phyloP scores from a whole-genome alignment of 202 grass and related monocot species.

The Digitaria exilis region DNA sequence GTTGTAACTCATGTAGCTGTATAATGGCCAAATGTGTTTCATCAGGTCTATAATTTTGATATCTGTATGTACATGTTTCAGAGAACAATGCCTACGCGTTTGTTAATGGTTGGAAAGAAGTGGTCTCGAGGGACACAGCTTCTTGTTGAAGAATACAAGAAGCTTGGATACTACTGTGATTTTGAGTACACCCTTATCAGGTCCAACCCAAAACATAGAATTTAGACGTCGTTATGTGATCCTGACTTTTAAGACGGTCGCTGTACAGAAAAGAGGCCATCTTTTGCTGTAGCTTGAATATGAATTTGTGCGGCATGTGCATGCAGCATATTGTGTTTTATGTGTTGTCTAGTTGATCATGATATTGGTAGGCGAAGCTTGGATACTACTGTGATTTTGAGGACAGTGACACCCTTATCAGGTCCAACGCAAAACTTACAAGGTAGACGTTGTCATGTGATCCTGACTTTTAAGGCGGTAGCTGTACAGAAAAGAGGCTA shows the following conservation, averaged over 20 bases:
- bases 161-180: conserved; percentile 69
- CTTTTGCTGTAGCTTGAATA: neutral
- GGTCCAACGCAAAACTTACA: no score
- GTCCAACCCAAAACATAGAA: conserved; percentile 81
- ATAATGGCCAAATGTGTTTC: neutral
- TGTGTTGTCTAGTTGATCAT: no score
- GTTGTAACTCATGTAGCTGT: neutral
- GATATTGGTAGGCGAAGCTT: no score
- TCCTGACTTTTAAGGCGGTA: no score
- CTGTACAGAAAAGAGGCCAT: no score
- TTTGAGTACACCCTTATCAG: conserved; percentile 66
- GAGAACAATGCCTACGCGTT: conserved; percentile 76
- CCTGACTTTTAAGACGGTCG: neutral
- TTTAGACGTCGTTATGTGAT: conserved; percentile 29
- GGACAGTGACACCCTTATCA: no score
- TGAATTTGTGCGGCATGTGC: no score
- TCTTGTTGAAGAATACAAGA: conserved; percentile 86
- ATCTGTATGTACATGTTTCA: conserved; percentile 9
- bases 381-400: no score
- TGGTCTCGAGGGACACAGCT: conserved; percentile 78
- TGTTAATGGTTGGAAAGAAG: conserved; percentile 86
- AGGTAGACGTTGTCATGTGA: no score
- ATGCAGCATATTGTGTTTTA: no score
- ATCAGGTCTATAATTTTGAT: neutral
- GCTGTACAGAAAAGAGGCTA: no score